Evolutionary conservation across 2,329 filamentous ascomycete species (phyloP).

Genomic region (Blastomyces silverae): DNA sequence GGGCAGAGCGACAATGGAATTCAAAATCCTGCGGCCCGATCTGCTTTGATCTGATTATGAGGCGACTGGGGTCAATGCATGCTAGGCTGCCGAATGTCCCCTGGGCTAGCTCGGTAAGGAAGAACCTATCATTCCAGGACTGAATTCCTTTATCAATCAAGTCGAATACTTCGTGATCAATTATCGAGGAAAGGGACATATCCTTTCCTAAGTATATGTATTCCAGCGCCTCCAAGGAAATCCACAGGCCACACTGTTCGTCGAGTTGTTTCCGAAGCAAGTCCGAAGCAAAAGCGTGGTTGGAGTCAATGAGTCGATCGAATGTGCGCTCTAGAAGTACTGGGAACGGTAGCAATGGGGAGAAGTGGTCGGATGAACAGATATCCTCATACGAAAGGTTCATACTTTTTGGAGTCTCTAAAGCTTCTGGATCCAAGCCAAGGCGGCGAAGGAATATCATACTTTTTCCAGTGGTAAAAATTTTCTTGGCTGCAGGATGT

Average conservation of each 20-base stretch:
- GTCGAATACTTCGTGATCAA: slow-evolving; percentile 65
- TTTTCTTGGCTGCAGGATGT: slow-evolving; percentile 58
- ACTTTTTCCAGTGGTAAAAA: slow-evolving; percentile 84
- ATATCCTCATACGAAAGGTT: slow-evolving; percentile 30
- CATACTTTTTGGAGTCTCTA: slow-evolving; percentile 33
- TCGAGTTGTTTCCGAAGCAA: slow-evolving; percentile 62
- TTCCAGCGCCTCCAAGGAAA: slow-evolving; percentile 60
- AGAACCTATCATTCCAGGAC: slow-evolving; percentile 73
- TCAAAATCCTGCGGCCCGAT: slow-evolving; percentile 40
- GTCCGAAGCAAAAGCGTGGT: slow-evolving; percentile 62
- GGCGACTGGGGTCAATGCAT: slow-evolving; percentile 53
- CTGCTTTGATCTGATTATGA: slow-evolving; percentile 52
- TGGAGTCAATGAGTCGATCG: slow-evolving; percentile 66
- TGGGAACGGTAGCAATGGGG: slow-evolving; percentile 41
- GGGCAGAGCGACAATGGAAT: slow-evolving; percentile 53
- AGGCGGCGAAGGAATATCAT: slow-evolving; percentile 74
- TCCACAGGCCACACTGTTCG: slow-evolving; percentile 59
- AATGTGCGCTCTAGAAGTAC: slow-evolving; percentile 68
- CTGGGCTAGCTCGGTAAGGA: slow-evolving; percentile 69
- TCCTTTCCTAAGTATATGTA: slow-evolving; percentile 71
- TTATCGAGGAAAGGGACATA: slow-evolving; percentile 58
- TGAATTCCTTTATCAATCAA: slow-evolving; percentile 57
- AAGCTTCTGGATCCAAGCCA: slow-evolving; percentile 38
- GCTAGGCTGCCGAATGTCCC: slow-evolving; percentile 55
- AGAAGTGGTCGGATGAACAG: slow-evolving; percentile 36